Evolutionary conservation across 352 stramenopile genomes (phyloP).

Genomic region (Nothophytophthora sp.): DNA sequence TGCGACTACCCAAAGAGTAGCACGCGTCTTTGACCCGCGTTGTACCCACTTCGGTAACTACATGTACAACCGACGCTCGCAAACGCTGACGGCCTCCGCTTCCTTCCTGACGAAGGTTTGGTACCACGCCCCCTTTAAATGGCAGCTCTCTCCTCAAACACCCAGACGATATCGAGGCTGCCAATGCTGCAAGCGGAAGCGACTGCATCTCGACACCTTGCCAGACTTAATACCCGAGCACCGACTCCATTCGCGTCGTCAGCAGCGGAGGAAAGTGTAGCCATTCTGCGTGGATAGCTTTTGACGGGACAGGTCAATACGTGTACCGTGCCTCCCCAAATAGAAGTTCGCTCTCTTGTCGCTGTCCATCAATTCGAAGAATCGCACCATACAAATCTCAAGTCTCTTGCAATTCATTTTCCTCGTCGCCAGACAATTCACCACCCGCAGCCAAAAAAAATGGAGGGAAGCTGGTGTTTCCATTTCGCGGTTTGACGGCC

Average conservation of each 20-base stretch:
- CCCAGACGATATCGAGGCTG: no score
- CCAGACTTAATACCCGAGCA: constrained; percentile 13
- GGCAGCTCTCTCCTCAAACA: no score
- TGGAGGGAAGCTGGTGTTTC: constrained; percentile 8
- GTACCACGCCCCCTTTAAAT: no score
- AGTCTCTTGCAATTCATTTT: constrained; percentile 34
- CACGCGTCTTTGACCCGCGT: no score
- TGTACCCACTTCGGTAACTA: no score
- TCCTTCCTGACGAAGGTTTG: no score
- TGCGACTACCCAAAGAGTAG: no score
- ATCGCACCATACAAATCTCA: constrained; percentile 53
- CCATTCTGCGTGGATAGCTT: background rate
- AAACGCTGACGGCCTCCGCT: no score
- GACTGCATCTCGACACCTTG: background rate
- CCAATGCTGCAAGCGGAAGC: no score
- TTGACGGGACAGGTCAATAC: background rate
- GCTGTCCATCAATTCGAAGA: constrained; percentile 58
- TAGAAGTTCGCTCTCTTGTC: background rate
- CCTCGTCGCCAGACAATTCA: constrained; percentile 14
- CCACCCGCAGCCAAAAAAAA: background rate
- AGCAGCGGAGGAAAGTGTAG: background rate
- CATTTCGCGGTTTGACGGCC: constrained; percentile 28
- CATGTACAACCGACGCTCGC: no score
- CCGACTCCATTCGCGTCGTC: background rate
- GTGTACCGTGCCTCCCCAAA: background rate